These are phyloP conservation scores for Globisporangium irregulare DNA, from an alignment of 352 stramenopile genomes.

Conservation along the genomic window DNA sequence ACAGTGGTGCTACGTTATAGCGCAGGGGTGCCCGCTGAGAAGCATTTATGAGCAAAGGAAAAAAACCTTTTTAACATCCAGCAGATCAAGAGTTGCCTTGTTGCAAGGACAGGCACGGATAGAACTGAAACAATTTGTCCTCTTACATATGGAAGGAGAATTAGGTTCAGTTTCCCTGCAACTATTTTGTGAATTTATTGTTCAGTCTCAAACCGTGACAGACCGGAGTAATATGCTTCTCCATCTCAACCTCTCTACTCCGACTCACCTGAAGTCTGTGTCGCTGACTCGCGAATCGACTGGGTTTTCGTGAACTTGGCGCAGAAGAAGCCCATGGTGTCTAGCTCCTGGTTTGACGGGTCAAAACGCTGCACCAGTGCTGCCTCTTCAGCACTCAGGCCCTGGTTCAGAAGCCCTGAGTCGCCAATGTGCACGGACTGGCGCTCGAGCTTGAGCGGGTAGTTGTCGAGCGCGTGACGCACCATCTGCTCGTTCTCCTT, in stretches of 20 bases:
- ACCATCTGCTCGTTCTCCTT: constrained; percentile 94
- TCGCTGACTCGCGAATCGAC: constrained; percentile 31
- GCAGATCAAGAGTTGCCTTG: neutral
- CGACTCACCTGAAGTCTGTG: neutral
- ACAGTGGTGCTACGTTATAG: no score
- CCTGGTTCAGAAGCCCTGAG: constrained; percentile 67
- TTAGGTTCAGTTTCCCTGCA: neutral
- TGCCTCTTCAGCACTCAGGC: constrained; percentile 68
- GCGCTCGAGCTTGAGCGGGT: constrained; percentile 78
- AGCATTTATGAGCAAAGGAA: neutral
- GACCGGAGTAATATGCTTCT: neutral
- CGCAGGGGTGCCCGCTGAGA: neutral
- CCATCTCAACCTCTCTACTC: neutral
- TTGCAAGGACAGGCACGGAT: neutral
- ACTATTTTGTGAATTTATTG: neutral
- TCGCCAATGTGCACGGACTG: constrained; percentile 60
- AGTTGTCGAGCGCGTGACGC: constrained; percentile 82
- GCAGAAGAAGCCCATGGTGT: constrained; percentile 95
- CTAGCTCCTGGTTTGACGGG: constrained; percentile 59
- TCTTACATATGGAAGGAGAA: neutral
- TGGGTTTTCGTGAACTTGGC: constrained; percentile 90
- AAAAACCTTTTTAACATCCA: neutral
- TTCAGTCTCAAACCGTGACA: neutral
- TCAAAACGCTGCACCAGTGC: constrained; percentile 88
- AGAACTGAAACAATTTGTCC: neutral